Evolutionary conservation across 2,329 filamentous ascomycete genomes (phyloP).

Genomic region (Calonectria ilicicola): DNA sequence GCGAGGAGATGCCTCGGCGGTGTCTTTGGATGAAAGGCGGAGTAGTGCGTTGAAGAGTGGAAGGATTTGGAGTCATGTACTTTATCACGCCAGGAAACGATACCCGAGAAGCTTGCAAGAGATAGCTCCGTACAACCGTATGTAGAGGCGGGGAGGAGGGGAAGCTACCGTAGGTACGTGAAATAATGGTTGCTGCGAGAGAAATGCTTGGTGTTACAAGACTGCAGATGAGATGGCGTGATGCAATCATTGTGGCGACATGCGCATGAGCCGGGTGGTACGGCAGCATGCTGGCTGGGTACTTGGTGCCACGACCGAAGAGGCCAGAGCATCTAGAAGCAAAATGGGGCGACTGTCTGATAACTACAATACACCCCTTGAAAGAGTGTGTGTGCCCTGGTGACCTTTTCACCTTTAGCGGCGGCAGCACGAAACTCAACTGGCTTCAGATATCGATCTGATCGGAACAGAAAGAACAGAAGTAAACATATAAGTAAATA

Average conservation of each 20-base stretch:
- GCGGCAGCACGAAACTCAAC: too few relatives aligned
- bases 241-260: background rate
- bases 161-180: constrained; percentile 9
- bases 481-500: too few relatives aligned
- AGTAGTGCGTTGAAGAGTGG: constrained; percentile 10
- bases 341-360: background rate
- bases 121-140: constrained; percentile 31
- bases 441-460: too few relatives aligned
- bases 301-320: background rate
- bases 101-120: constrained; percentile 41
- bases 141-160: constrained; percentile 1
- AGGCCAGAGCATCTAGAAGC: background rate
- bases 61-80: constrained; percentile 36
- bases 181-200: constrained; percentile 14
- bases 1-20: constrained; percentile 19
- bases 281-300: background rate
- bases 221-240: background rate
- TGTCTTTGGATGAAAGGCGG: constrained; percentile 25
- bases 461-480: too few relatives aligned
- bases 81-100: constrained; percentile 44
- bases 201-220: background rate
- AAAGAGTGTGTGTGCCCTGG: too few relatives aligned
- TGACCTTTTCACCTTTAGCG: too few relatives aligned
- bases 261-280: background rate
- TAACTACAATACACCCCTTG: too few relatives aligned